phyloP scores from a whole-genome alignment of 2,329 filamentous ascomycete species.

The Dactylellina cionopaga region DNA sequence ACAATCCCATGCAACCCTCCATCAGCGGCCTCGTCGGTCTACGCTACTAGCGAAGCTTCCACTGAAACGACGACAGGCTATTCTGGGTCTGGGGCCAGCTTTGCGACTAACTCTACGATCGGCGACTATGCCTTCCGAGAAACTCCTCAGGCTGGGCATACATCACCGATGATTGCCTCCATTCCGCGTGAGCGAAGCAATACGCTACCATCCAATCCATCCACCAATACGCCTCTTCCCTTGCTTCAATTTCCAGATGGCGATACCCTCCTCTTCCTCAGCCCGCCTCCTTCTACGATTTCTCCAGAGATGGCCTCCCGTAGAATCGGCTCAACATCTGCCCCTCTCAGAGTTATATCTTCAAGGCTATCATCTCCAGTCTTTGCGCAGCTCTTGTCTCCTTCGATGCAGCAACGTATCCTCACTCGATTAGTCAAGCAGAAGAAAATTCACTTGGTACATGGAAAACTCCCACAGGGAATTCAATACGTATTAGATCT shows the following conservation, averaged over 20 bases:
- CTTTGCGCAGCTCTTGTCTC: slow-evolving; percentile 64
- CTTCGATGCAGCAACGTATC: slow-evolving; percentile 56
- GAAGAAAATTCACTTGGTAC: slow-evolving; percentile 58
- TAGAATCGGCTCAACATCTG: slow-evolving; percentile 52
- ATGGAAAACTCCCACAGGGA: slow-evolving; percentile 59
- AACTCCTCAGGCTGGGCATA: background rate
- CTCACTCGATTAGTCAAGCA: slow-evolving; percentile 50
- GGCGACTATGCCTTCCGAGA: slow-evolving; percentile 11
- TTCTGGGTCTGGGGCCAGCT: slow-evolving; percentile 15
- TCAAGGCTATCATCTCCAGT: slow-evolving; percentile 64
- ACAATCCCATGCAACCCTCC: slow-evolving; percentile 27
- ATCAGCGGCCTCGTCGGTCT: slow-evolving; percentile 18
- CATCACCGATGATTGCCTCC: background rate
- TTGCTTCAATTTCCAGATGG: slow-evolving; percentile 54
- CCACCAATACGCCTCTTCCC: slow-evolving; percentile 50
- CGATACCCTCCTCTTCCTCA: slow-evolving; percentile 58
- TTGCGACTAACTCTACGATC: slow-evolving; percentile 37
- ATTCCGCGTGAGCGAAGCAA: slow-evolving; percentile 13
- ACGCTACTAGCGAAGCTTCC: slow-evolving; percentile 44
- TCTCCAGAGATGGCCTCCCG: slow-evolving; percentile 5
- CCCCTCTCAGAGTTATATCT: slow-evolving; percentile 64
- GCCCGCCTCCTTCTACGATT: slow-evolving; percentile 36
- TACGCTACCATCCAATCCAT: slow-evolving; percentile 1
- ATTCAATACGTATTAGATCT: slow-evolving; percentile 72
- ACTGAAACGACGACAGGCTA: slow-evolving; percentile 21